Evolutionary conservation across 1,284 basidiomycete species (phyloP), one percentile per base, ranked within the genome.

Genomic region (Phenoliferia sp.): DNA sequence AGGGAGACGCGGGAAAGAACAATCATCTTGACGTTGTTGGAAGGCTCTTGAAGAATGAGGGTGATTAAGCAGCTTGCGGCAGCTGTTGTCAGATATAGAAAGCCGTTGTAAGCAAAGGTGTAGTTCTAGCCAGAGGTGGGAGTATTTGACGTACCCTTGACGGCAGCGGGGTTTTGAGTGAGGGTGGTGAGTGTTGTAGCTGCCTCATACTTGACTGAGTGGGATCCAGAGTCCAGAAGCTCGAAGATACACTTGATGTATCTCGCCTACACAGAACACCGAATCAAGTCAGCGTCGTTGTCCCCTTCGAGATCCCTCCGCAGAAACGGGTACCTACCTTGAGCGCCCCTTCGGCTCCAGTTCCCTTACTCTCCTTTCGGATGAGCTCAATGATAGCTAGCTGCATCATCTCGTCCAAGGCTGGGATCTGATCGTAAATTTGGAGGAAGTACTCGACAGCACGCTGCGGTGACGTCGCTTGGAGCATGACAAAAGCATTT

Each of bases 131-230:
- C 59, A 57, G n/a, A 61, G 36, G 19, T 32, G 29, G 29, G 12
- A 34, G 3, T 44, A 55, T n/a, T 9, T 69, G n/a, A 68, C 76
- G 63, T 48, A 91, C 91, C 91, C 84, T 98, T 98, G 73, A 99
- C 87, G 28, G 96, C 95, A 28, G 92, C 92, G 3, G 94, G 89
- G 79, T 96, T 97, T 80, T 96, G 92, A 0, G 95, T 98, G 59
- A 99, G 84, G 2, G 90, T 89, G 0, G 95, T 98, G 60, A 99
- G 85, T 3, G 92, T 97, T 9, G 90, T 94, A 1, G 96, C 95
- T 12, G 96, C 94, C 78, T 99, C 95, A 77, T 99, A 99, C 80
- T 97, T 98, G 76, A 99, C 95, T 3, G 94, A 91, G 79, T 95
- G 91, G 19, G 92, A 95, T 0, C 90, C 83, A 10, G 90, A 89